Percentiles rank a stretch among this genome's conserved stretches.
phyloP scores from a whole-genome alignment of 805 yeast species.

The Monosporozyma siamensis region DNA sequence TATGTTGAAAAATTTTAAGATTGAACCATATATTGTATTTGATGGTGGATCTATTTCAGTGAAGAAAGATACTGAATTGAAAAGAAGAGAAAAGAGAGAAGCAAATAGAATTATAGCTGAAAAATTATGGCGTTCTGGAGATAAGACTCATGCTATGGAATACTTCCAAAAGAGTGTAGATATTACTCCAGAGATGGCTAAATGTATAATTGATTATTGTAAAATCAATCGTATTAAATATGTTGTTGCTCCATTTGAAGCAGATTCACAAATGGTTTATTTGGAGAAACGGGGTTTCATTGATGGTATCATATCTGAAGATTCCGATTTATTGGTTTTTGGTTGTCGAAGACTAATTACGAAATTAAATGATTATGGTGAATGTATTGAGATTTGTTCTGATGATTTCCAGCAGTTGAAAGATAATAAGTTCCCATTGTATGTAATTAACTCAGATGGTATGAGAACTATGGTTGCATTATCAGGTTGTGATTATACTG shows the following conservation, averaged over 20 bases:
- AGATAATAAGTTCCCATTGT: slow-evolving; percentile 38
- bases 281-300: slow-evolving; percentile 66
- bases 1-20: slow-evolving; percentile 55
- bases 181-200: slow-evolving; percentile 87
- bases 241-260: slow-evolving; percentile 96
- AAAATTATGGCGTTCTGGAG: slow-evolving; percentile 42
- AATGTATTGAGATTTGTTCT: slow-evolving; percentile 59
- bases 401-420: slow-evolving; percentile 43
- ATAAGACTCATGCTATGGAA: slow-evolving; percentile 51
- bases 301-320: slow-evolving; percentile 86
- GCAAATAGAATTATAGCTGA: slow-evolving; percentile 52
- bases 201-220: slow-evolving; percentile 66
- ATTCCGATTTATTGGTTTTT: slow-evolving; percentile 83
- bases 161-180: slow-evolving; percentile 73
- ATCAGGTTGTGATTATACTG: slow-evolving; percentile 95
- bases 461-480: slow-evolving; percentile 70
- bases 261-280: slow-evolving; percentile 93
- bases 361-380: slow-evolving; percentile 63
- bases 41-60: slow-evolving; percentile 86
- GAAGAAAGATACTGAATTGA: slow-evolving; percentile 62
- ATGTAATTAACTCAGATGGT: slow-evolving; percentile 44
- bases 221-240: slow-evolving; percentile 48
- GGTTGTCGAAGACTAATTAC: slow-evolving; percentile 74
- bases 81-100: slow-evolving; percentile 48
- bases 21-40: slow-evolving; percentile 80